Evolutionary conservation across 1,284 basidiomycete species (phyloP), one percentile per base, ranked within the genome.

Genomic region (Rhodofomes roseus): DNA sequence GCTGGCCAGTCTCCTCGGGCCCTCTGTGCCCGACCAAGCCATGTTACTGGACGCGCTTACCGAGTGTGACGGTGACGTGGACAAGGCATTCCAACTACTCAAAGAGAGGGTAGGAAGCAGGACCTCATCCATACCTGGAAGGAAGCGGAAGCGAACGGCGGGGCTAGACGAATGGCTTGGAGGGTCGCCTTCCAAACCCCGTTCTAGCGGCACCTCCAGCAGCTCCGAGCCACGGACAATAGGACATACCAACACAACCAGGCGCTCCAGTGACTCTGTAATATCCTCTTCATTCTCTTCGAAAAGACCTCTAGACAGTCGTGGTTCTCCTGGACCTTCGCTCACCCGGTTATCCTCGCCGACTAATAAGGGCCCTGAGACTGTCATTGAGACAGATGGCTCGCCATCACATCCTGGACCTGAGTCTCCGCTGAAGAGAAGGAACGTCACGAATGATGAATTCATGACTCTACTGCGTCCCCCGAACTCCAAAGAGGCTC

Each of bases 11-110:
- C 74, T 89, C 6, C 69, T 91, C 7, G 71, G 77, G 14, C 66
- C 74, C 20, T 59, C 66, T 4, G 72, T 74, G 16, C 50, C 50
- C 8, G 71, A 76, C 31, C 73, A 78, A 37, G 68, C 74, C 36
- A 65, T 69, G 7, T 77, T 91, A 7, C 72, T 93, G 6, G 82
- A 89, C 53, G 81, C 88, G 0, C 79, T 95, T 2, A 75, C 86
- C 5, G 70, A 78, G 51, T 77, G 77, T 37, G 73, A 84, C 37
- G 91, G 91, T 12, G 77, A 93, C 68, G 81, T 86, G 7, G 72
- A 81, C 55, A 74, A 72, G 23, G 86, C 93, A 0, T 87, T 84
- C 31, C 67, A 73, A 25, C 62, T 77, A 56, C 58, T 67, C 55
- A 64, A 59, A 39, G 60, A 36, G 31, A 57, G 16, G 18, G n/a